Evolutionary conservation across 2,329 filamentous ascomycete genomes (phyloP).

Genomic region (Rhytidhysteron rufulum): DNA sequence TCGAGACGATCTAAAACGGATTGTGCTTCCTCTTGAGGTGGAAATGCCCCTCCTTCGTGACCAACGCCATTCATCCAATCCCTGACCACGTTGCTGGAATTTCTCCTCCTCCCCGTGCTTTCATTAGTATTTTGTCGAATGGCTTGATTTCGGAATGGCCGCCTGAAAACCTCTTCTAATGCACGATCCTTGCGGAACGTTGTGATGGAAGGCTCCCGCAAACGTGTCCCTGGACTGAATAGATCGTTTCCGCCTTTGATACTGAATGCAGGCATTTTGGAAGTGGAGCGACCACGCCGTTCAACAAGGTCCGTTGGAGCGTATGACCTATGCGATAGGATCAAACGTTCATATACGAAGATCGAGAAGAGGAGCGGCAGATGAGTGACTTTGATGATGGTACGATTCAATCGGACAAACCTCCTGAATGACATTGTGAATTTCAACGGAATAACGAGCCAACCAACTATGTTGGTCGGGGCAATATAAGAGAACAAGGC

Average conservation of each 20-base stretch:
- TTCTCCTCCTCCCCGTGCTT: constrained; percentile 55
- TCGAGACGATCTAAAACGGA: constrained; percentile 58
- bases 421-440: constrained; percentile 74
- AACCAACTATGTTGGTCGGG: constrained; percentile 86
- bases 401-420: constrained; percentile 84
- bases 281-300: constrained; percentile 56
- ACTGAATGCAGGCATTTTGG: constrained; percentile 43
- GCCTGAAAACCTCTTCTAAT: constrained; percentile 83
- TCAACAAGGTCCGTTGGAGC: constrained; percentile 86
- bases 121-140: constrained; percentile 23
- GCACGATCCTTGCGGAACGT: constrained; percentile 88
- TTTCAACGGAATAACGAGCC: constrained; percentile 78
- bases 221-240: constrained; percentile 66
- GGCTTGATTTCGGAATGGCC: constrained; percentile 59
- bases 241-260: constrained; percentile 47
- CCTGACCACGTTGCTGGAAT: constrained; percentile 77
- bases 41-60: constrained; percentile 50
- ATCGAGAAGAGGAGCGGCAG: constrained; percentile 83
- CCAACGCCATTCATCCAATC: constrained; percentile 80
- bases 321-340: constrained; percentile 71
- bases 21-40: constrained; percentile 59
- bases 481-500: constrained; percentile 91
- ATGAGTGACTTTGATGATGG: constrained; percentile 86
- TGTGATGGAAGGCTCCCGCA: constrained; percentile 81
- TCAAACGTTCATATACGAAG: constrained; percentile 78